phyloP scores from a whole-genome alignment of 1,284 basidiomycete species.

The Heliocybe sulcata region DNA sequence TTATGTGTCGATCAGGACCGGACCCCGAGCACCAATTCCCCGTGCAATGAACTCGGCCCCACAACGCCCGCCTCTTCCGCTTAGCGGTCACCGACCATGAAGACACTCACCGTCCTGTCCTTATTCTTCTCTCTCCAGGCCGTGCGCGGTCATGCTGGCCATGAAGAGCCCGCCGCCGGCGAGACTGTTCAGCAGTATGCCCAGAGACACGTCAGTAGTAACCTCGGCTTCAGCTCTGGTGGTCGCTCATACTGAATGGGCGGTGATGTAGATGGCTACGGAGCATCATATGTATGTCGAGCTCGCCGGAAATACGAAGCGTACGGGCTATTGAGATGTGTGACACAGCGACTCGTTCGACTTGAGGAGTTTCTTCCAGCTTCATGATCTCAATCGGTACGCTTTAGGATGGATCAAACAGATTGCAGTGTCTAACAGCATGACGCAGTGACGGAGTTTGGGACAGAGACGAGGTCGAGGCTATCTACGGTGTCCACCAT shows the following conservation, averaged over 20 bases:
- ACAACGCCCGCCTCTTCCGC: not conserved
- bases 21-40: not conserved
- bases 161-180: slow-evolving; percentile 26
- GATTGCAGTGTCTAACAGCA: not conserved
- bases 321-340: slow-evolving; percentile 4
- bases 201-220: slow-evolving; percentile 49
- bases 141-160: slow-evolving; percentile 35
- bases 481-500: slow-evolving; percentile 94
- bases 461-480: slow-evolving; percentile 81
- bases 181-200: slow-evolving; percentile 52
- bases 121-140: slow-evolving; percentile 6
- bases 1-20: too few relatives aligned
- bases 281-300: slow-evolving; percentile 75
- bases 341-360: slow-evolving; percentile 68
- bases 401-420: slow-evolving; percentile 12
- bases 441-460: slow-evolving; percentile 56
- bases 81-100: slow-evolving; percentile 4
- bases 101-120: not conserved
- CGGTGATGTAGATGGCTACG: slow-evolving; percentile 58
- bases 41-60: not conserved
- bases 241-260: not conserved
- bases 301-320: not conserved
- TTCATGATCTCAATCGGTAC: slow-evolving; percentile 87
- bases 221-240: slow-evolving; percentile 4
- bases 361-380: slow-evolving; percentile 72